Conservation (phyloP, 345 rosid genomes). For the Citrus sp. region DNA sequence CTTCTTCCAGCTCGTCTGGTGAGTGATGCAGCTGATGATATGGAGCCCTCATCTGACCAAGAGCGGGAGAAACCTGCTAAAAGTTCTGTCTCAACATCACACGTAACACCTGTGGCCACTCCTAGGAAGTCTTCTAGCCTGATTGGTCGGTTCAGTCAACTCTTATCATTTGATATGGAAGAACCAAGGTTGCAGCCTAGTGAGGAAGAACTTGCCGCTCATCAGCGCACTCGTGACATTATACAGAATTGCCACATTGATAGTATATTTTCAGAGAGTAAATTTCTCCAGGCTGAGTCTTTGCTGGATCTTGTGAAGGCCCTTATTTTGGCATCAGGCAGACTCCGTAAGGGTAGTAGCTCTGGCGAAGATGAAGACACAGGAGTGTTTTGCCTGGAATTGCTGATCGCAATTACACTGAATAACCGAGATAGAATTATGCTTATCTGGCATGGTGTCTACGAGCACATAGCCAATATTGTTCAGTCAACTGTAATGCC, state of each 20-base stretch:
- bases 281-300: conserved; percentile 72
- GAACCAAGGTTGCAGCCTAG: conserved; percentile 54
- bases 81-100: conserved; percentile 28
- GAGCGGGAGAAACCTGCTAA: conserved; percentile 36
- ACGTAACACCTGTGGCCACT: conserved; percentile 25
- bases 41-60: conserved; percentile 39
- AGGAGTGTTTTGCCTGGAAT: conserved; percentile 64
- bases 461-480: conserved; percentile 52
- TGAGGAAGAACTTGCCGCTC: conserved; percentile 59
- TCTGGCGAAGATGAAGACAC: conserved; percentile 44
- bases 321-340: conserved; percentile 47
- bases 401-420: conserved; percentile 58
- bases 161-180: conserved; percentile 64
- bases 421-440: conserved; percentile 75
- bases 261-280: conserved; percentile 69
- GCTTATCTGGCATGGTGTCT: conserved; percentile 66
- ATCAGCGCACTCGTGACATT: conserved; percentile 46
- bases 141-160: conserved; percentile 67
- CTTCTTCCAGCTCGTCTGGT: conserved; percentile 57
- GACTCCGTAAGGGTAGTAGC: conserved; percentile 25
- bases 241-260: conserved; percentile 56
- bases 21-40: conserved; percentile 57
- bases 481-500: conserved; percentile 62
- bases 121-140: conserved; percentile 52
- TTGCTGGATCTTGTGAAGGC: conserved; percentile 55